Percentiles rank a stretch among this genome's conserved stretches.
Conservation (phyloP, 2,329 filamentous ascomycete species). For the Penicillium sp. region DNA sequence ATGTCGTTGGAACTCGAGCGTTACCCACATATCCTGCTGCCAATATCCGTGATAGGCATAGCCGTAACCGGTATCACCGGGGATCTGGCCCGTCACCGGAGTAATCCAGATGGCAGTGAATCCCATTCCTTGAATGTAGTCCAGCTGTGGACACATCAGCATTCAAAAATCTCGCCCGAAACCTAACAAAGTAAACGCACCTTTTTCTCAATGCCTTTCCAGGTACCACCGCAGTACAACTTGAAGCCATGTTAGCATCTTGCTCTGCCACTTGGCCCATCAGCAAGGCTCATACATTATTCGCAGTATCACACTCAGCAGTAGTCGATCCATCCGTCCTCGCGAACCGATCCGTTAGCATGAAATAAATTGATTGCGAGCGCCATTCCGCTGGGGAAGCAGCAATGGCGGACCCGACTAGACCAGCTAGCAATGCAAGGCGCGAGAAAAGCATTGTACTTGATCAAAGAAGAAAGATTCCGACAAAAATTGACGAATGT, state of each 20-base stretch:
- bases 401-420: conserved; percentile 26
- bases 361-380: conserved; percentile 45
- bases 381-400: conserved; percentile 40
- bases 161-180: no score
- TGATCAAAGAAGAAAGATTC: background rate
- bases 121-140: conserved; percentile 51
- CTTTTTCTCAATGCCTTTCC: conserved; percentile 45
- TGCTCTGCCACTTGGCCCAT: conserved; percentile 19
- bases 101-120: conserved; percentile 53
- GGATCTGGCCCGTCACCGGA: conserved; percentile 42
- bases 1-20: background rate
- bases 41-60: conserved; percentile 52
- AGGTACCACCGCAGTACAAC: conserved; percentile 47
- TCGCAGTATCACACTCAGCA: conserved; percentile 29
- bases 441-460: conserved; percentile 20
- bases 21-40: conserved; percentile 46
- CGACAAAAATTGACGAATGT: background rate
- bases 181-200: conserved; percentile 5
- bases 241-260: conserved; percentile 35
- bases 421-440: conserved; percentile 16
- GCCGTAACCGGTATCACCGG: conserved; percentile 36
- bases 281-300: conserved; percentile 17
- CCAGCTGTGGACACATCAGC: conserved; percentile 32
- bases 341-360: conserved; percentile 46
- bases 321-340: conserved; percentile 39